Conservation (phyloP, 2,329 filamentous ascomycete genomes). For the Pochonia chlamydosporia region DNA sequence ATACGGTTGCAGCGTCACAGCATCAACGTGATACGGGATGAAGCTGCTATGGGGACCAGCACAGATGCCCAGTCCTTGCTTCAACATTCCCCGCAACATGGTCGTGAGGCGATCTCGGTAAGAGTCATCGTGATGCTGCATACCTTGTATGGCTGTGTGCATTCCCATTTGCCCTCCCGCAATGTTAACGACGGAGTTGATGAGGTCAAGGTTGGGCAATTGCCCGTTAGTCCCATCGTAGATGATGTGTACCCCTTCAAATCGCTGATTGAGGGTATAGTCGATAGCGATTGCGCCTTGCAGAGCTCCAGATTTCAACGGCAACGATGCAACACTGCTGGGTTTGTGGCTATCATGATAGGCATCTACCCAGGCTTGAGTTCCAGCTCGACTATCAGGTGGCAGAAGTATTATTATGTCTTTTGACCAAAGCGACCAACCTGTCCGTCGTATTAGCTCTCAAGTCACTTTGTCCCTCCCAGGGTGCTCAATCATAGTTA, state of each 20-base stretch:
- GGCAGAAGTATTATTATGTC: constrained; percentile 92
- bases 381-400: constrained; percentile 81
- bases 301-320: constrained; percentile 86
- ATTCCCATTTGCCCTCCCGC: constrained; percentile 91
- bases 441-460: constrained; percentile 29
- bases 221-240: constrained; percentile 97
- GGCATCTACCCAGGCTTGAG: constrained; percentile 95
- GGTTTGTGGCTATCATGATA: constrained; percentile 87
- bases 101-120: constrained; percentile 81
- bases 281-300: constrained; percentile 93
- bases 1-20: constrained; percentile 84
- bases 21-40: constrained; percentile 96
- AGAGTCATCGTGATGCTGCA: constrained; percentile 74
- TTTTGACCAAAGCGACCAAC: constrained; percentile 98
- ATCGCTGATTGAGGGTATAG: constrained; percentile 78
- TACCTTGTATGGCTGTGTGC: constrained; percentile 74
- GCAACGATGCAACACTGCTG: constrained; percentile 63
- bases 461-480: neutral
- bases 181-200: constrained; percentile 89
- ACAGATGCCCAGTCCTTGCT: constrained; percentile 82
- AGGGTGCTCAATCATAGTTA: neutral
- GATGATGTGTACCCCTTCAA: constrained; percentile 82
- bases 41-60: constrained; percentile 92
- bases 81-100: constrained; percentile 88
- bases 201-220: constrained; percentile 87